Percentiles rank a stretch among this genome's conserved stretches.
Conservation (phyloP, 2,329 filamentous ascomycete genomes). For the Talaromyces sp. region DNA sequence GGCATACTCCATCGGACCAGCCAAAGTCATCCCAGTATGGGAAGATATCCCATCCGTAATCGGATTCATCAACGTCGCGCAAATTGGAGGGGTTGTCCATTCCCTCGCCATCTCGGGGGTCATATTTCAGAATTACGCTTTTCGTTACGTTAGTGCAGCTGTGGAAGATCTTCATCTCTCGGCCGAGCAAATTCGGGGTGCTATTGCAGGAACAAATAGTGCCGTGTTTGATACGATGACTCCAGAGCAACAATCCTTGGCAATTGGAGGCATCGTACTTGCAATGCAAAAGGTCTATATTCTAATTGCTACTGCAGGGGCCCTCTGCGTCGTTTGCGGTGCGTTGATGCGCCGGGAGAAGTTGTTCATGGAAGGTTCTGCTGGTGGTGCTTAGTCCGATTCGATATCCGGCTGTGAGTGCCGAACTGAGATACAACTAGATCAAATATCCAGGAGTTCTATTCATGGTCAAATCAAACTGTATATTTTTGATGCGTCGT, state of each 20-base stretch:
- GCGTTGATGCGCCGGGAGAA: background rate
- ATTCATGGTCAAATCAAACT: background rate
- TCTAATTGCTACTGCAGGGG: background rate
- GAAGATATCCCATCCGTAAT: background rate
- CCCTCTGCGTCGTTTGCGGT: background rate
- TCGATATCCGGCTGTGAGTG: background rate
- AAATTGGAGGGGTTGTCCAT: background rate
- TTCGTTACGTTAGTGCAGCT: background rate
- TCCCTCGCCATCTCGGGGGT: background rate
- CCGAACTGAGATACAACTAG: background rate
- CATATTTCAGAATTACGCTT: background rate
- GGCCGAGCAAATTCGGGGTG: background rate
- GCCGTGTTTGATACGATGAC: background rate
- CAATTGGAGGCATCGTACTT: background rate
- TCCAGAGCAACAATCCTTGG: background rate
- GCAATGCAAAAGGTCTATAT: background rate
- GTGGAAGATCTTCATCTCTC: background rate
- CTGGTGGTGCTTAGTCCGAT: background rate
- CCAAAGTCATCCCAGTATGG: slow-evolving; percentile 25
- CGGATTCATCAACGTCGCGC: background rate
- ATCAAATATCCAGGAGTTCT: background rate
- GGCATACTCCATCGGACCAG: slow-evolving; percentile 35
- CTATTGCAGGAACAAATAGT: background rate
- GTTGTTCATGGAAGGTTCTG: background rate
- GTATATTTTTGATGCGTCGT: background rate